phyloP scores from a whole-genome alignment of 495 filamentous ascomycete species.

The Trichoderma asperelloides region DNA sequence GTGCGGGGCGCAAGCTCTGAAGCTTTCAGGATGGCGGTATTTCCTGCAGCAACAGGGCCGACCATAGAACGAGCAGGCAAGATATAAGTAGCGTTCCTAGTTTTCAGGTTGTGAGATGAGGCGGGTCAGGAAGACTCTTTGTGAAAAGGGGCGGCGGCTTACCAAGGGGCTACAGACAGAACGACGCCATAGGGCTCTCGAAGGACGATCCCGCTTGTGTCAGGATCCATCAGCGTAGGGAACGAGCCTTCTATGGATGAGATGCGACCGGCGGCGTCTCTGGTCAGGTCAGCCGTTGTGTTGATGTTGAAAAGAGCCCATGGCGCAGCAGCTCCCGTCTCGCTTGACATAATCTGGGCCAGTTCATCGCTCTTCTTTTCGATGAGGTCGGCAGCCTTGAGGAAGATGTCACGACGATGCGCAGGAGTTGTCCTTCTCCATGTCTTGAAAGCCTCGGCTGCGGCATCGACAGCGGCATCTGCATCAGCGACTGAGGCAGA shows the following conservation, averaged over 20 bases:
- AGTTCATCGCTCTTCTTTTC: conserved; percentile 54
- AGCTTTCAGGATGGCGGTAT: conserved; percentile 50
- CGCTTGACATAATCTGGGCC: conserved; percentile 50
- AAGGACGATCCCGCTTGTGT: conserved; percentile 56
- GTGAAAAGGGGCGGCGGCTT: conserved; percentile 15
- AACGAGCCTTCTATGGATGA: conserved; percentile 50
- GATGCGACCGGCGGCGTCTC: conserved; percentile 65
- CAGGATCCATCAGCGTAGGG: conserved; percentile 45
- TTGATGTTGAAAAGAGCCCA: conserved; percentile 58
- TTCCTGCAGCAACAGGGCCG: conserved; percentile 73
- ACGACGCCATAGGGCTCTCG: conserved; percentile 79
- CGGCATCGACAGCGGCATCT: conserved; percentile 51
- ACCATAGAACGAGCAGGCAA: conserved; percentile 58
- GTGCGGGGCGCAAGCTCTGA: conserved; percentile 66
- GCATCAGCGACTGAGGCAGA: conserved; percentile 57
- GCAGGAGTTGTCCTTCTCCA: conserved; percentile 59
- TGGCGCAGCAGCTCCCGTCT: conserved; percentile 51
- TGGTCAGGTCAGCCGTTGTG: conserved; percentile 48
- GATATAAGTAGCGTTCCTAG: conserved; percentile 67
- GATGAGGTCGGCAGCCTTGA: conserved; percentile 62
- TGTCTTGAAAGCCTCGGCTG: conserved; percentile 56
- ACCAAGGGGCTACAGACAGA: conserved; percentile 80
- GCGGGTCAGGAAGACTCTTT: not conserved
- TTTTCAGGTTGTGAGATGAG: conserved; percentile 13
- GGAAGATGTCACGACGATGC: conserved; percentile 59